phyloP scores from a whole-genome alignment of 2,329 filamentous ascomycete genomes.

The Dactylellina sp. region DNA sequence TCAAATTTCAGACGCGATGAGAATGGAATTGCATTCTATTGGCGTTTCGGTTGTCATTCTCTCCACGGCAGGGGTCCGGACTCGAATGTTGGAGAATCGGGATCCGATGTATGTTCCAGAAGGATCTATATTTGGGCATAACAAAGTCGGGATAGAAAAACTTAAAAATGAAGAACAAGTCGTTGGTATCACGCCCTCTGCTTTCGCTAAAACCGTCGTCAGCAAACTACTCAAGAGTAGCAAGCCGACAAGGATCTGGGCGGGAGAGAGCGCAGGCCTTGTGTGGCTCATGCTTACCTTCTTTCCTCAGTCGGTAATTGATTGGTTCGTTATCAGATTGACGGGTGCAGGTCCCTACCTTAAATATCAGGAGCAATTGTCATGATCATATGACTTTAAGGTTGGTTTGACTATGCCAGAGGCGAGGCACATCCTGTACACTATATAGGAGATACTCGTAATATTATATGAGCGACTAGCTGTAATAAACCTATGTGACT shows the following conservation, averaged over 20 bases:
- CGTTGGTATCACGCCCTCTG: constrained; percentile 1
- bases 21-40: constrained; percentile 24
- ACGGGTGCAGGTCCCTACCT: constrained; percentile 10
- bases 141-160: constrained; percentile 11
- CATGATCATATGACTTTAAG: no score
- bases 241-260: constrained; percentile 21
- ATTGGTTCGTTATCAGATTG: constrained; percentile 9
- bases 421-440: no score
- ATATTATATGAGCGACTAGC: no score
- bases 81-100: constrained; percentile 25
- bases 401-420: no score
- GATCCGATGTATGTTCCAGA: constrained; percentile 14
- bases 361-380: constrained; percentile 5
- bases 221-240: constrained; percentile 8
- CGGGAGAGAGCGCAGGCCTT: constrained; percentile 8
- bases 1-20: constrained; percentile 21
- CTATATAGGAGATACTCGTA: no score
- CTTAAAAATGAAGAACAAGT: constrained; percentile 24
- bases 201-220: constrained; percentile 9
- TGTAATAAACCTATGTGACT: no score
- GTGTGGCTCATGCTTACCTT: constrained; percentile 13
- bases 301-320: constrained; percentile 11
- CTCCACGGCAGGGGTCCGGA: constrained; percentile 15
- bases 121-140: constrained; percentile 19
- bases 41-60: constrained; percentile 22